Conservation (phyloP, 768 basidiomycete genomes). For the Phlegmacium glaucopus region DNA sequence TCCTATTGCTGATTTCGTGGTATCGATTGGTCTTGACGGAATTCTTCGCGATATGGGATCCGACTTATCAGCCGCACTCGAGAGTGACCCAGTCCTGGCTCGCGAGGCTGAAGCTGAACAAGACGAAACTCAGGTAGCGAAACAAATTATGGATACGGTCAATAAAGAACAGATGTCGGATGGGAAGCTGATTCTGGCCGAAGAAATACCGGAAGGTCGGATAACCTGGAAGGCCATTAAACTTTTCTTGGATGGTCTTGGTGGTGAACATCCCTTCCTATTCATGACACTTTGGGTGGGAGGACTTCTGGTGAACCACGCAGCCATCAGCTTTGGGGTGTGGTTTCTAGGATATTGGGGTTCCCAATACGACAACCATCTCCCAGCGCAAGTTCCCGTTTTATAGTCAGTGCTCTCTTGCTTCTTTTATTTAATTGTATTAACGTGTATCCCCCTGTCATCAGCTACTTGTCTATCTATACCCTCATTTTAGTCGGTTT, state of each 20-base stretch:
- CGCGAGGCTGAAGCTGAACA: conserved; percentile 24
- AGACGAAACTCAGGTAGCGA: conserved; percentile 19
- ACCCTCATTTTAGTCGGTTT: conserved; percentile 8
- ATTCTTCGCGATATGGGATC: conserved; percentile 43
- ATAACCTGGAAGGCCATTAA: conserved; percentile 29
- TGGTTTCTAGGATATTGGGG: conserved; percentile 49
- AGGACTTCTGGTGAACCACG: conserved; percentile 24
- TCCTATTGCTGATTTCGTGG: conserved; percentile 53
- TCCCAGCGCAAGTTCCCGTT: conserved; percentile 31
- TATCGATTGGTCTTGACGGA: conserved; percentile 54
- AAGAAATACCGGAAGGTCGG: conserved; percentile 50
- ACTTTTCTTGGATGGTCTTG: conserved; percentile 35
- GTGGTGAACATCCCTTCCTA: conserved; percentile 29
- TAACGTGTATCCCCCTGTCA: not conserved
- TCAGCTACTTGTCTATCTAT: conserved; percentile 43
- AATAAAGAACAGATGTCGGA: conserved; percentile 19
- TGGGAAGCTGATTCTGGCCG: conserved; percentile 48
- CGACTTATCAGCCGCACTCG: conserved; percentile 44
- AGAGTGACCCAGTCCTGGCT: conserved; percentile 31
- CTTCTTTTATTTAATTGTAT: not conserved
- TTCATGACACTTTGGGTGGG: conserved; percentile 31
- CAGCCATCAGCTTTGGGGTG: conserved; percentile 28
- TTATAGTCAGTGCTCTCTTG: conserved; percentile 29
- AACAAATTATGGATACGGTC: conserved; percentile 24
- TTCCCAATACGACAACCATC: conserved; percentile 37